Evolutionary conservation across 441 rosid species (phyloP), one percentile per base, ranked within the genome.

Genomic region (Breynia disticha): DNA sequence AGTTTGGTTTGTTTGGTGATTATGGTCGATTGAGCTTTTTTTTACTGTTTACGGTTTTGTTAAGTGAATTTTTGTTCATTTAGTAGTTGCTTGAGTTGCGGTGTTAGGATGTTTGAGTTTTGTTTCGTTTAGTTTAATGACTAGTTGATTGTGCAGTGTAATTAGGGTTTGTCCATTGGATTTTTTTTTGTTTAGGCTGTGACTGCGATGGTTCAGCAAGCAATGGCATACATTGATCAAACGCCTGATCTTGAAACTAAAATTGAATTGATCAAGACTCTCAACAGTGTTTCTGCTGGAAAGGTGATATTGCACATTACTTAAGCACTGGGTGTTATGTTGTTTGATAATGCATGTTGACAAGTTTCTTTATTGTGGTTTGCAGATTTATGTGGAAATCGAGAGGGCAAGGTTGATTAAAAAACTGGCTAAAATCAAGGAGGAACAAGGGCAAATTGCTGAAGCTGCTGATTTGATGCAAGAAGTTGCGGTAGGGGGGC

Each of bases 401-500:
- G 96, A 94, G 76, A 79, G 97, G 73, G 99, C 96, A 14, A 77
- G 96, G 48, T 67, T 94, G 82, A 82, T 87, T 59, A 94, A 79
- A 72, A 94, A 78, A 63, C 95, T 89, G 65, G 96, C 97, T 6
- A 90, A 94, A 78, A 90, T 89, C 56, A 94, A 89, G 77, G 99
- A 93, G 76, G 93, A 67, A 15, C 99, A 87, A 43, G 96, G 97
- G 60, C 84, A 71, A 55, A 81, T 89, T 44, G 95, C 90, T 22
- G 97, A 93, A 79, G 99, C 99, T 69, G 97, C 99, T 52, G 96
- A 93, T 73, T 73, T 93, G 59, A 93, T 93, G 96, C 99, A 93
- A 76, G 99, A 89, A 85, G 87, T 93, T 72, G 99, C 97, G 41
- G 99, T 93, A 61, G 90, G 65, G 19, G 58, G 42, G 52, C 46